Conservation (phyloP, 1,139 yeast genomes). For the Lodderomyces orthopsilosis region DNA sequence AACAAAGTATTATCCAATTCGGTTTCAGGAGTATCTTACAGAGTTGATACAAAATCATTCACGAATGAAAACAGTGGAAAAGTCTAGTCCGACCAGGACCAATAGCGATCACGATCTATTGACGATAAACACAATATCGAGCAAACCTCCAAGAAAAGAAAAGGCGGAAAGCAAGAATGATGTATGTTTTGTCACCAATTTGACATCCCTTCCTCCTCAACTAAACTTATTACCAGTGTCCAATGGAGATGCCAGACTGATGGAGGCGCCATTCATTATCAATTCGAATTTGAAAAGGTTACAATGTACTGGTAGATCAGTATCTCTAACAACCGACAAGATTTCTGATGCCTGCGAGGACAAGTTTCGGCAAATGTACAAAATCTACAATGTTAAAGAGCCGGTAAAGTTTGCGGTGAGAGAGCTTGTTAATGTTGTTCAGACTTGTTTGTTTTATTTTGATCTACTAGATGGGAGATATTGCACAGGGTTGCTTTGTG, state of each 20-base stretch:
- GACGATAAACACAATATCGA: slow-evolving; percentile 9
- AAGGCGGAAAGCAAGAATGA: slow-evolving; percentile 19
- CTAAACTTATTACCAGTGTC: slow-evolving; percentile 70
- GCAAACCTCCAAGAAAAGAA: slow-evolving; percentile 7
- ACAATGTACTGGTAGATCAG: slow-evolving; percentile 84
- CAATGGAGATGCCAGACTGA: slow-evolving; percentile 53
- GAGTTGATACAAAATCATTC: slow-evolving; percentile 64
- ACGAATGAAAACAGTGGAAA: slow-evolving; percentile 36
- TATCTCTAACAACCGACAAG: slow-evolving; percentile 55
- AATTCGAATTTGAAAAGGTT: slow-evolving; percentile 75
- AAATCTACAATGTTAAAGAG: slow-evolving; percentile 42
- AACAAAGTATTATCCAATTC: slow-evolving; percentile 54
- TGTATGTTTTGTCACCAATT: slow-evolving; percentile 72
- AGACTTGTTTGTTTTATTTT: slow-evolving; percentile 75
- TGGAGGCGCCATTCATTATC: slow-evolving; percentile 59
- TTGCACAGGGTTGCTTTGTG: slow-evolving; percentile 84
- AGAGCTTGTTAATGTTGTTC: slow-evolving; percentile 72
- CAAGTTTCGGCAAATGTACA: slow-evolving; percentile 76
- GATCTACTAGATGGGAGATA: slow-evolving; percentile 64
- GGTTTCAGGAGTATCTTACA: slow-evolving; percentile 58
- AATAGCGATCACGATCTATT: slow-evolving; percentile 10
- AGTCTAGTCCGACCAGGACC: slow-evolving; percentile 10
- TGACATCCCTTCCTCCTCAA: slow-evolving; percentile 76
- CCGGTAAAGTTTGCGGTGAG: slow-evolving; percentile 67
- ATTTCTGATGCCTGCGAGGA: slow-evolving; percentile 80